phyloP scores from a whole-genome alignment of 2,329 filamentous ascomycete species.

The Talaromyces sp. region DNA sequence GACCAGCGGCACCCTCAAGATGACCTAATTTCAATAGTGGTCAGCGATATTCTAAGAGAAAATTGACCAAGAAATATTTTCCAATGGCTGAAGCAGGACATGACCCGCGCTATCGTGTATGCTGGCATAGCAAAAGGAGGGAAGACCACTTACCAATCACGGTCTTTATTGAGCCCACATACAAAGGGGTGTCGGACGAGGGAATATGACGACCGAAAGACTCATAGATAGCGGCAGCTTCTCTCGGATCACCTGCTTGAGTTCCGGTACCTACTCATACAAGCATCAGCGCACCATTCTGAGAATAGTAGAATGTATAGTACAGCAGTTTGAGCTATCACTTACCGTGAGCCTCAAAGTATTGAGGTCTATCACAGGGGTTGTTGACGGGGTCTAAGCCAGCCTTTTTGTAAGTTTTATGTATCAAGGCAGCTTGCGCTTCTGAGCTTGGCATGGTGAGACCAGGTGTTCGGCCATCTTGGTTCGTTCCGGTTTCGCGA shows the following conservation, averaged over 20 bases:
- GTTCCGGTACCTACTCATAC: constrained; percentile 30
- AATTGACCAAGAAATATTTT: no score
- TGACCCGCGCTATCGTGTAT: no score
- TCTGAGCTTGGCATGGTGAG: constrained; percentile 24
- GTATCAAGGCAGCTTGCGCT: no score
- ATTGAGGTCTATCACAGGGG: neutral
- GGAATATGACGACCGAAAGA: constrained; percentile 1
- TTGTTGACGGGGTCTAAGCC: constrained; percentile 21
- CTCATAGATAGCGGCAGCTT: constrained; percentile 16
- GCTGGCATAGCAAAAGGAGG: no score
- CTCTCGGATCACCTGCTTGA: constrained; percentile 25
- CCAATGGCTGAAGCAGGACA: no score
- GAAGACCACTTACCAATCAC: constrained; percentile 25
- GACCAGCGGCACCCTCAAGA: neutral
- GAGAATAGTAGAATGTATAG: no score
- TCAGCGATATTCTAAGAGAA: no score
- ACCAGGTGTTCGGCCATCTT: constrained; percentile 20
- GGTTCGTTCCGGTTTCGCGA: no score
- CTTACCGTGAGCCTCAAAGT: no score
- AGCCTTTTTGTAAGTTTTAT: no score
- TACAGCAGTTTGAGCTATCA: no score
- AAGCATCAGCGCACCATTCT: neutral
- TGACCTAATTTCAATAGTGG: no score
- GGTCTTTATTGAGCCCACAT: constrained; percentile 33
- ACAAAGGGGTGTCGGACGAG: constrained; percentile 1